Evolutionary conservation across 2,329 filamentous ascomycete species (phyloP), one percentile per base, ranked within the genome.

Genomic region (Byssothecium circinans): DNA sequence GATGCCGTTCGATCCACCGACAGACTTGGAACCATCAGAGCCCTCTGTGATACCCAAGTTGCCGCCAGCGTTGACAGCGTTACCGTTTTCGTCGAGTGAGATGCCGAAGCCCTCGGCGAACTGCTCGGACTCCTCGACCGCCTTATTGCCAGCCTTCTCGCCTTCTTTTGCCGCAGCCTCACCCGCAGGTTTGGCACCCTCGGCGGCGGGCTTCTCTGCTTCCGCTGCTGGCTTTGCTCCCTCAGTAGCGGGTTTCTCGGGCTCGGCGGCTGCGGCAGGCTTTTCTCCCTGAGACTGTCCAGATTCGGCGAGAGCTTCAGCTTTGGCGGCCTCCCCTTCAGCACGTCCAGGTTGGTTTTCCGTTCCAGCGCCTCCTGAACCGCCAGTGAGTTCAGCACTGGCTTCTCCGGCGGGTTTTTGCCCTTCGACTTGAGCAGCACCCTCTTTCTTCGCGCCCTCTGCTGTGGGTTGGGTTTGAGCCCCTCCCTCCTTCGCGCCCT

Each of bases 1-100:
- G 37, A 68, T 67, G 4, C 64, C 65, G 20, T 61, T 67, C 43
- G 58, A 50, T 3, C 65, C 64, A 12, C 64, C 64, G 14, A 67
- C 52, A 34, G 55, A 62, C 43, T 60, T 61, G 27, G 60, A 64
- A n/a, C 65, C 63, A 53, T 67, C 64, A 15, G 49, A 56, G 2
- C 64, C 64, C 43, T 66, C 56, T 2, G 64, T 68, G 35, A 68
- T 67, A 1, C 65, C 65, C 46, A 68, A 35, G 22, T 67, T 62
- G 10, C 65, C 65, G 8, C 64, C 65, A n/a, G 61, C 42, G 25
- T 67, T 68, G 18, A 53, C 50, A 8, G 65, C 56, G 40, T 56
- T 60, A 1, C 65, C 65, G 19, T 50, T 34, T 15, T 50, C 20
- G 32, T 56, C 59, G 14, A 67, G 46, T 0, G 59, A 62, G 35